Percentiles rank a stretch among this genome's conserved stretches.
Evolutionary conservation across 192 early-diverging fungal genomes (phyloP).

Genomic region (Coemansia sp.): DNA sequence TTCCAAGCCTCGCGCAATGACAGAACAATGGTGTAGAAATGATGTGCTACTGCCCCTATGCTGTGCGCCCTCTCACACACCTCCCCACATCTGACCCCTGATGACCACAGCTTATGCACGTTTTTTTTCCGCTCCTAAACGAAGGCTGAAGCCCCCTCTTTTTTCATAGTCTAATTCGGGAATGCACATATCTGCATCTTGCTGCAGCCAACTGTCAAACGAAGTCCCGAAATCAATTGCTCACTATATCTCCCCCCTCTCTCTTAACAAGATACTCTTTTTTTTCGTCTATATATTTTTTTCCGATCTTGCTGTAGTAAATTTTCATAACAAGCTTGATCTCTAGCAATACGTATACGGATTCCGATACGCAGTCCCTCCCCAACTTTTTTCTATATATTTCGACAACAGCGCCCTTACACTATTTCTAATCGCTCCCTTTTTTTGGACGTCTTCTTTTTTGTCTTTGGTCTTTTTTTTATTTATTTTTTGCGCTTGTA

Average conservation of each 20-base stretch:
- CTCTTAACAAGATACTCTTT: not conserved
- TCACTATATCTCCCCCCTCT: not conserved
- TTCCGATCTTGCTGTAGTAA: not conserved
- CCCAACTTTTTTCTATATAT: not conserved
- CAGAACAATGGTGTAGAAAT: constrained; percentile 5
- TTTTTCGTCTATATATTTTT: not conserved
- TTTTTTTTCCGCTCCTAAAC: not conserved
- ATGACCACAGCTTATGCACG: not conserved
- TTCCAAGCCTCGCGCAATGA: not conserved
- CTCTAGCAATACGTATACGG: not conserved
- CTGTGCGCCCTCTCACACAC: not conserved
- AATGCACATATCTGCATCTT: not conserved
- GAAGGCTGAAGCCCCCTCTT: not conserved
- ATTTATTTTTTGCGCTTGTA: not conserved
- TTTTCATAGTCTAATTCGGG: not conserved
- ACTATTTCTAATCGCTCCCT: not conserved
- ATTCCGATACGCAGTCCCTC: not conserved
- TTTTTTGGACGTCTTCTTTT: not conserved
- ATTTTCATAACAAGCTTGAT: not conserved
- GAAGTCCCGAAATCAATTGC: not conserved
- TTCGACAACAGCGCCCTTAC: not conserved
- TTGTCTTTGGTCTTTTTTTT: not conserved
- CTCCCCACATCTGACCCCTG: not conserved
- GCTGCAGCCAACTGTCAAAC: not conserved
- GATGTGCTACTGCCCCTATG: not conserved